Base-by-base conservation (phyloP, 2,329 filamentous ascomycete species). In the Aspergillus tanneri region DNA sequence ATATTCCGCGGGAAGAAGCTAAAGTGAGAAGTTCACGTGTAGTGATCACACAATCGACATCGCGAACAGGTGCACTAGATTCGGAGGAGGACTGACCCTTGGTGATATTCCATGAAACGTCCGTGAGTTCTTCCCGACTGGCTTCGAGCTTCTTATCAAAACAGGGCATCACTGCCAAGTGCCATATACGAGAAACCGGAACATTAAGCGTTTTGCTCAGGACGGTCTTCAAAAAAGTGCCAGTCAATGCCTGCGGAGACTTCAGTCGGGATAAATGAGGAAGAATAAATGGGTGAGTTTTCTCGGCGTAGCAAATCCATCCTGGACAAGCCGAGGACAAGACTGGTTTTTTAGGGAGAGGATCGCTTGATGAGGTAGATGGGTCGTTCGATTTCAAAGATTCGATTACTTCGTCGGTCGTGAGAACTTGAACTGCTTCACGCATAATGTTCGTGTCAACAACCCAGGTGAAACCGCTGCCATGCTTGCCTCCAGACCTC, bases 81-180 rank as follows among this genome's bases (percentile, higher is more conserved):
- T 76, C 43, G 72, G 60, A 51, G 32, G 43, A 39, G 9, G 24
- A 38, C 9, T 43, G 23, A 5, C 18, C 21, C 70, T 75, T 50
- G 2, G 42, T 28, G 6, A 50, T 43, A 52, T 63, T 64, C 91
- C 91, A 96, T 12, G 83, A 81, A 5, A 80, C 73, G 64, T 92
- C 87, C 1, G 91, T 97, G 30, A 99, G 80, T 70, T 99, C 93
- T 68, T 90, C 86, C 44, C 93, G 85, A 59, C 90, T 95, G 5
- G 93, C 93, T 72, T 99, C 93, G 22, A 99, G 80, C 70, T 99
- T 99, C 77, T 99, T 99, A 70, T 99, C 93, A 68, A 99, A 97
- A 69, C 93, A 99, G 16, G 93, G 93, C 93, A 99, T 99, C 37
- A 99, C 79, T 10, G 92, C 90, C 44, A 97, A 72, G 69, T 97